Conservation (phyloP, 2,329 filamentous ascomycete species). For the Alternaria novae-zelandiae region DNA sequence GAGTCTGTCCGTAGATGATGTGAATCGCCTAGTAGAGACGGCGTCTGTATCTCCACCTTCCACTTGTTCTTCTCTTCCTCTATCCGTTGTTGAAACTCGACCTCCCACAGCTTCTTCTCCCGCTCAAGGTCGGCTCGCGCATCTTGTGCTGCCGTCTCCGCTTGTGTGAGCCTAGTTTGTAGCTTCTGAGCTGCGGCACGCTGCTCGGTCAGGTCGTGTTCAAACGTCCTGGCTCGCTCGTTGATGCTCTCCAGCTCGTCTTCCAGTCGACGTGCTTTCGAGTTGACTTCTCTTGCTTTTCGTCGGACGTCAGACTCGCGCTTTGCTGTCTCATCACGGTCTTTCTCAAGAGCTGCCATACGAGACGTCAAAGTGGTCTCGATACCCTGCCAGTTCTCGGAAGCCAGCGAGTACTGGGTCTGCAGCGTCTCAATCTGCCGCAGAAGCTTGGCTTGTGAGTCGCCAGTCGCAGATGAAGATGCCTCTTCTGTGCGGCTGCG, state of each 20-base stretch:
- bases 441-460: constrained; percentile 86
- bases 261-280: constrained; percentile 72
- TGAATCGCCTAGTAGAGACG: constrained; percentile 26
- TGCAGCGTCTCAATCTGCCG: constrained; percentile 95
- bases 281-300: constrained; percentile 84
- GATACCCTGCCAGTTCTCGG: constrained; percentile 97
- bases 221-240: constrained; percentile 67
- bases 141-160: constrained; percentile 68
- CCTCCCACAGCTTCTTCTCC: constrained; percentile 65
- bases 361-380: constrained; percentile 84
- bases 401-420: constrained; percentile 91
- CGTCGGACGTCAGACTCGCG: constrained; percentile 87
- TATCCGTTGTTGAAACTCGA: constrained; percentile 63
- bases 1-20: constrained; percentile 48
- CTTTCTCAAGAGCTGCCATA: constrained; percentile 80
- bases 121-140: constrained; percentile 62
- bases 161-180: constrained; percentile 68
- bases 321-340: constrained; percentile 83
- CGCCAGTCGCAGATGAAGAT: constrained; percentile 79
- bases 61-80: constrained; percentile 70
- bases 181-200: constrained; percentile 67
- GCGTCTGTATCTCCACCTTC: constrained; percentile 56
- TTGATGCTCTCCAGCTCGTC: constrained; percentile 79
- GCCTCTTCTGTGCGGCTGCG: constrained; percentile 86
- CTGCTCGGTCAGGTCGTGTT: constrained; percentile 68